These are phyloP conservation scores for Heritiera fomes DNA, from an alignment of 345 rosid genomes.

Conservation along the genomic window DNA sequence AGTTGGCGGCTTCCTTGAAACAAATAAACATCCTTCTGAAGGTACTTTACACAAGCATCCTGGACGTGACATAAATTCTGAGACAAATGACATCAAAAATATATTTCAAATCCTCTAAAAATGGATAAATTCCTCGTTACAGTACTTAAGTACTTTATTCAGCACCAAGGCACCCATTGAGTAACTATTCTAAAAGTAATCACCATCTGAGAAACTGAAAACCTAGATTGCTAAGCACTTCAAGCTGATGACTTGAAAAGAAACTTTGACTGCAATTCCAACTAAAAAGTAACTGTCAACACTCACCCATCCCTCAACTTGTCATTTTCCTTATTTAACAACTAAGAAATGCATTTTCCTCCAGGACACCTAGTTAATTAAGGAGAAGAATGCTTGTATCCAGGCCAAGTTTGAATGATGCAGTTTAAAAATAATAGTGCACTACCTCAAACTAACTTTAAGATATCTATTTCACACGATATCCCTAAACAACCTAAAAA, in stretches of 20 bases:
- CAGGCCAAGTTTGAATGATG: background rate
- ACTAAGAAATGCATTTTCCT: background rate
- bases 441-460: conserved; percentile 1
- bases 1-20: background rate
- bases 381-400: background rate
- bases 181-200: background rate
- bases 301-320: background rate
- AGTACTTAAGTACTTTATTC: background rate
- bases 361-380: background rate
- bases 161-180: background rate
- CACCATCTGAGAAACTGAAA: background rate
- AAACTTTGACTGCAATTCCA: background rate
- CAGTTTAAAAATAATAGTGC: background rate
- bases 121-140: background rate
- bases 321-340: conserved; percentile 1
- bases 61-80: background rate
- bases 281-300: background rate
- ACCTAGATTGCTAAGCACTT: background rate
- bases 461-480: background rate
- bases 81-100: background rate
- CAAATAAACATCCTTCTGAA: background rate
- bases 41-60: background rate
- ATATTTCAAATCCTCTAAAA: background rate
- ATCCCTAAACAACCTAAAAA: background rate
- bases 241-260: background rate